Percentiles rank a stretch among this genome's conserved stretches.
phyloP scores from a whole-genome alignment of 23 red algal genomes.

The Gracilaria caudata region DNA sequence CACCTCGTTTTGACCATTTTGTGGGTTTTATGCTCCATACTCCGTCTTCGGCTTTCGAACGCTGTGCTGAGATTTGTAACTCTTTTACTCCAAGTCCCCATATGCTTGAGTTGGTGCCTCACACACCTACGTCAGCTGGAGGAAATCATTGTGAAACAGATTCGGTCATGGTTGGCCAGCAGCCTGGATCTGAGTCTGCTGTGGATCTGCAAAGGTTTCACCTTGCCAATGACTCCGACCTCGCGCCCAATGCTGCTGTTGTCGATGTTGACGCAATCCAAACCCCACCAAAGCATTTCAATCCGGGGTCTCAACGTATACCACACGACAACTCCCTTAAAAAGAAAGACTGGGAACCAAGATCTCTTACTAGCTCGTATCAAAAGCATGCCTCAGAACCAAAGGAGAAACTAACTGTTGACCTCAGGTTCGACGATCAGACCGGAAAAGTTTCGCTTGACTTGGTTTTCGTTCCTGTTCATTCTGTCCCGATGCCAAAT shows the following conservation, averaged over 20 bases:
- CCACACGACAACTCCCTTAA: neutral
- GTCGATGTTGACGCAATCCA: neutral
- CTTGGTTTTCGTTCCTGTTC: neutral
- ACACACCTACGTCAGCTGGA: neutral
- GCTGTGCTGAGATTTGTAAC: neutral
- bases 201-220: neutral
- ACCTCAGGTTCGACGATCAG: slow-evolving; percentile 1
- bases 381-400: neutral
- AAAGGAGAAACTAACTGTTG: neutral
- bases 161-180: neutral
- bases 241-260: neutral
- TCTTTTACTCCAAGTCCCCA: neutral
- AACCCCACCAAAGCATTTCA: neutral
- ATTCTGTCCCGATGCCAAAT: neutral
- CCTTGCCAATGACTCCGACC: neutral
- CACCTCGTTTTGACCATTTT: slow-evolving; percentile 7
- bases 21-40: neutral
- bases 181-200: neutral
- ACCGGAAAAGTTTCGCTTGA: slow-evolving; percentile 1
- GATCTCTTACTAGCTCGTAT: neutral
- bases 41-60: neutral
- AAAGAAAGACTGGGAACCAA: neutral
- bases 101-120: neutral
- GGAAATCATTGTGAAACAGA: neutral
- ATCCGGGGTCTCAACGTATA: neutral